A percentile compares a stretch with the other conserved stretches of the same genome.
These are phyloP conservation scores for Apiospora aurea DNA, from an alignment of 2,329 filamentous ascomycete species.

Conservation along the genomic window DNA sequence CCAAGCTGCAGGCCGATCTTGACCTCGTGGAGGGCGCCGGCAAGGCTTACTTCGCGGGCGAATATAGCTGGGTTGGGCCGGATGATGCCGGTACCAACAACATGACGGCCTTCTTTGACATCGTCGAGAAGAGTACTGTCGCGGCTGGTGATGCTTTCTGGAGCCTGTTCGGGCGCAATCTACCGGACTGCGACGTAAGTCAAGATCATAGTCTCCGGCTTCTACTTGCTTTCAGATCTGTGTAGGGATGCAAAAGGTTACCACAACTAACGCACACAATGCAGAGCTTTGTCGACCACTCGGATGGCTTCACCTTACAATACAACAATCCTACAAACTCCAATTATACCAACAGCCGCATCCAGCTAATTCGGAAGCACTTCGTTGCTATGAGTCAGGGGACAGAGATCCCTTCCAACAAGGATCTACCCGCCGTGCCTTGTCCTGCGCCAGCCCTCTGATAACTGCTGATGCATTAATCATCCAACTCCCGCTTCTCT, in stretches of 20 bases:
- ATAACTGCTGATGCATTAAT: too few species aligned
- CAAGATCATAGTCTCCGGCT: not conserved
- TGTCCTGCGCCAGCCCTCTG: slow-evolving; percentile 42
- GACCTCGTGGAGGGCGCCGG: slow-evolving; percentile 43
- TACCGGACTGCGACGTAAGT: slow-evolving; percentile 51
- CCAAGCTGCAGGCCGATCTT: slow-evolving; percentile 48
- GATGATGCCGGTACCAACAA: slow-evolving; percentile 36
- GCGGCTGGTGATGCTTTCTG: slow-evolving; percentile 53
- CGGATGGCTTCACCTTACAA: slow-evolving; percentile 53
- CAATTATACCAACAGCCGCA: slow-evolving; percentile 44
- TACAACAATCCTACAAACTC: slow-evolving; percentile 53
- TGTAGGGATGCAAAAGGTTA: too few species aligned
- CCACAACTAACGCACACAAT: not conserved
- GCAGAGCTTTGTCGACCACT: slow-evolving; percentile 51
- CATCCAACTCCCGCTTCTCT: too few species aligned
- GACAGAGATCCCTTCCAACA: slow-evolving; percentile 41
- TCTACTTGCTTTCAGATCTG: not conserved
- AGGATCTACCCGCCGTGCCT: slow-evolving; percentile 46
- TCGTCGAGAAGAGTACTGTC: slow-evolving; percentile 47
- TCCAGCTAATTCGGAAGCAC: slow-evolving; percentile 52
- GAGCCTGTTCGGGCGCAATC: slow-evolving; percentile 54
- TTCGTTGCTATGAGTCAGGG: slow-evolving; percentile 47
- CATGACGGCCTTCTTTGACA: slow-evolving; percentile 48
- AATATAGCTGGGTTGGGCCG: slow-evolving; percentile 53
- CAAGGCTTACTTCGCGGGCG: slow-evolving; percentile 53